These are phyloP conservation scores for Metschnikowia lochheadii DNA, from an alignment of 805 yeast genomes.

Conservation along the genomic window DNA sequence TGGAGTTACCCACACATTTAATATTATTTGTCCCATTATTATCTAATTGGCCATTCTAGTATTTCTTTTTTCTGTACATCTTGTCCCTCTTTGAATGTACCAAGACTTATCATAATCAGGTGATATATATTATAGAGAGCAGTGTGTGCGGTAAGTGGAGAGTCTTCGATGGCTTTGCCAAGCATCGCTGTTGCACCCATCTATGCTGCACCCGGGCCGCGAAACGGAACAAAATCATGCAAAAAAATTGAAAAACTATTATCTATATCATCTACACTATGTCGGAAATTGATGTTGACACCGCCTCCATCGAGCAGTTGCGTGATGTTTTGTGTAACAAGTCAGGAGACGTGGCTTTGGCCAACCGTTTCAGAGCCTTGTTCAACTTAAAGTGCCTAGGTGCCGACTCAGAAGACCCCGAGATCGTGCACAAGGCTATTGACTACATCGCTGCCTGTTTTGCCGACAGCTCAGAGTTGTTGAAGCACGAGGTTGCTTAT, in stretches of 20 bases:
- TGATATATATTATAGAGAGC: background rate
- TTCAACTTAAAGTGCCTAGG: conserved; percentile 88
- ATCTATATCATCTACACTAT: conserved; percentile 12
- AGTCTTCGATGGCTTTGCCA: background rate
- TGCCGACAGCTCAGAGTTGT: conserved; percentile 73
- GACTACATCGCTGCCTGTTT: conserved; percentile 85
- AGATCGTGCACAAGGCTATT: conserved; percentile 62
- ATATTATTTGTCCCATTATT: too few species aligned
- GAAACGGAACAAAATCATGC: conserved; percentile 4
- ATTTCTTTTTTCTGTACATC: too few species aligned
- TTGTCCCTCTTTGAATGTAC: too few species aligned
- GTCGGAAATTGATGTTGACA: conserved; percentile 38
- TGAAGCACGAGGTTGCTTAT: conserved; percentile 97
- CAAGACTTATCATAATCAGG: background rate
- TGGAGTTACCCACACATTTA: too few species aligned
- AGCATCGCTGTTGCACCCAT: conserved; percentile 2
- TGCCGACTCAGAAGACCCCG: conserved; percentile 54
- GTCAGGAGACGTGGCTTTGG: conserved; percentile 66
- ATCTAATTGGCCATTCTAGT: too few species aligned
- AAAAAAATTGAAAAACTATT: conserved; percentile 2
- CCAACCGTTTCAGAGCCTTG: conserved; percentile 88
- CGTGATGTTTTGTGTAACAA: conserved; percentile 68
- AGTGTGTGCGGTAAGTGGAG: too few species aligned
- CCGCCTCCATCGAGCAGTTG: conserved; percentile 54
- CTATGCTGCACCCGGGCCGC: conserved; percentile 4